Base-by-base conservation (phyloP, 1,284 basidiomycete species). In the Tilletia walkeri region DNA sequence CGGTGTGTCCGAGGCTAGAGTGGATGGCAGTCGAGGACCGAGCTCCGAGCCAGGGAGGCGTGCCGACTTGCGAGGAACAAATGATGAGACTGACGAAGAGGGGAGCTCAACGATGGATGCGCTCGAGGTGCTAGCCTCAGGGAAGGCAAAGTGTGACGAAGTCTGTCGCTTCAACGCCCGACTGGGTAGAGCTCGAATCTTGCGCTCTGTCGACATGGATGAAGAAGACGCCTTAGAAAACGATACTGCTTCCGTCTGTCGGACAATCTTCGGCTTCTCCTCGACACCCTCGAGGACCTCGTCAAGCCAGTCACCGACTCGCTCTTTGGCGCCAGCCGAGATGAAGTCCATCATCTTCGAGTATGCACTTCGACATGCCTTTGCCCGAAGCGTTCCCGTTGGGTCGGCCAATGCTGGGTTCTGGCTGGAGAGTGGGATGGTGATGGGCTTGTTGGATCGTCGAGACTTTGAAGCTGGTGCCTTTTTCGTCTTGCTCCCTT, bases 221-320 rank as follows among this genome's bases (percentile, higher is more conserved):
- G 50, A n/a, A 18, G 50, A n/a, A 1, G 50, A 7, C 20, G 47
- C n/a, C 47, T 10, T 12, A 1, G 47, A 48, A 10, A 12, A 10
- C n/a, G 47, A 48, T 48, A 24, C 16, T 18, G 50, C 7, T 18
- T 18, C 20, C 16, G 16, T 53, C 50, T 53, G 16, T 2, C 7
- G 7, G 50, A 24, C 50, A 7, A 18, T 18, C 50, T 53, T 53
- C 12, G 18, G 16, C 50, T 53, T 53, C 36, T 38, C 5, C 59
- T 63, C 36, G 59, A 41, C 36, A 10, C 34, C 70, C 1, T 70
- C 69, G 12, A 74, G 70, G 34, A 78, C 50, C 54, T 76, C 73
- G 24, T 73, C 63, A 4, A 80, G 56, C 79, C 79, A 80, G 39
- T 75, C 70, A 12, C 76, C 75, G 18, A 78, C 71, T 24, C 75